Percentiles rank a stretch among this genome's conserved stretches.
phyloP scores from a whole-genome alignment of 2,329 filamentous ascomycete species.

The Alternaria sp. region DNA sequence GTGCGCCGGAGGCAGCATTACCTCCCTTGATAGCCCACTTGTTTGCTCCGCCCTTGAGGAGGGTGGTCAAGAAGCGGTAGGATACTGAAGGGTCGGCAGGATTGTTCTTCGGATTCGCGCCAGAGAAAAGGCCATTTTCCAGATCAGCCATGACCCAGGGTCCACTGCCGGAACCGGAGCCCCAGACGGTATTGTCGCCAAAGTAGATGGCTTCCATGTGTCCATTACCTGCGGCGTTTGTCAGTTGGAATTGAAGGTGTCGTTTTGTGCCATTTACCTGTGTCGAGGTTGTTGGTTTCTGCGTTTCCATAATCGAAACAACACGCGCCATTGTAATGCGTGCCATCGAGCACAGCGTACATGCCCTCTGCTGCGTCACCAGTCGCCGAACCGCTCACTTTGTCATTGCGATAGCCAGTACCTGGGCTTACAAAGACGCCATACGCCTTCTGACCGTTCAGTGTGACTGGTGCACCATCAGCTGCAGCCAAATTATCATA shows the following conservation, averaged over 20 bases:
- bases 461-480: conserved; percentile 67
- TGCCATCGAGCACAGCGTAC: conserved; percentile 68
- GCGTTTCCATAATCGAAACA: conserved; percentile 60
- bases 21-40: conserved; percentile 69
- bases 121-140: conserved; percentile 73
- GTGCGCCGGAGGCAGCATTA: conserved; percentile 62
- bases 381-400: conserved; percentile 61
- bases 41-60: conserved; percentile 65
- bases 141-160: conserved; percentile 77
- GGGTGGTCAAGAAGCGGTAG: conserved; percentile 65
- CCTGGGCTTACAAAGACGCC: conserved; percentile 70
- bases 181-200: conserved; percentile 65
- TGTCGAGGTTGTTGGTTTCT: conserved; percentile 53
- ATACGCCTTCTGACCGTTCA: conserved; percentile 70
- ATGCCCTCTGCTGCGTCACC: conserved; percentile 67
- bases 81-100: conserved; percentile 62
- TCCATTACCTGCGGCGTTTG: conserved; percentile 56
- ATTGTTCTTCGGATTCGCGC: conserved; percentile 58
- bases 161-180: conserved; percentile 65
- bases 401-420: conserved; percentile 70
- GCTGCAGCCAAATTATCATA: conserved; percentile 69
- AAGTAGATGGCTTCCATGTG: conserved; percentile 77
- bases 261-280: conserved; percentile 42
- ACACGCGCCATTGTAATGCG: conserved; percentile 66
- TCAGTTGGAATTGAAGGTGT: neutral